Evolutionary conservation across 2,329 filamentous ascomycete species (phyloP), one percentile per base, ranked within the genome.

Genomic region (Fusarium sp.): DNA sequence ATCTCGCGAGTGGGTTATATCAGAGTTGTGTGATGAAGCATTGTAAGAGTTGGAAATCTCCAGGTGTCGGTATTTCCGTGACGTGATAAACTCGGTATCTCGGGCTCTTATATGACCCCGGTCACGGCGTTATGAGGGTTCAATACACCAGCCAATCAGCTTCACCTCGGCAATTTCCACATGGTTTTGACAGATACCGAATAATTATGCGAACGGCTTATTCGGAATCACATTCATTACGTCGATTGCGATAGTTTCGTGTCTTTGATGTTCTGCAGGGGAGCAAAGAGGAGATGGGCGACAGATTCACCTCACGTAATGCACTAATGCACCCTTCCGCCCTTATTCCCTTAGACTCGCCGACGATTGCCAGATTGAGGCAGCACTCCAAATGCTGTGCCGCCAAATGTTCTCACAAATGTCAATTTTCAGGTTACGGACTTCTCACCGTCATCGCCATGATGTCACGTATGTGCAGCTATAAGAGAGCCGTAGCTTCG

Each of bases 71-170:
- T 26, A 24, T 36, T 53, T 18, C 53, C 54, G 45, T 39, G 30
- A 24, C 18, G 8, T 66, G 41, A 30, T 32, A 26, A n/a, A 35
- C 66, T 69, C 66, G 66, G 66, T n/a, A 17, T 69, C 66, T 69
- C 66, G 66, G 66, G 66, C 32, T 63, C 48, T 69, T 69, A 9
- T 6, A 28, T 8, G 4, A 51, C 32, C 65, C 66, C 66, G 66
- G 65, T 55, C 48, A 32, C 54, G 56, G 47, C 47, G 20, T n/a
- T n/a, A 22, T 17, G 24, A 20, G 8, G 38, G 5, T 14, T 10
- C 14, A 3, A 9, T 28, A 0, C 7, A 30, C 26, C 7, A 50
- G n/a, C 61, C 55, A 61, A 61, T 63, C 17, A 41, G 32, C 50
- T 20, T 6, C 36, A 5, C 7, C 15, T 36, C 24, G 15, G n/a